Evolutionary conservation across 352 stramenopile species (phyloP), one percentile per base, ranked within the genome.

Genomic region (Globisporangium takayamanum): DNA sequence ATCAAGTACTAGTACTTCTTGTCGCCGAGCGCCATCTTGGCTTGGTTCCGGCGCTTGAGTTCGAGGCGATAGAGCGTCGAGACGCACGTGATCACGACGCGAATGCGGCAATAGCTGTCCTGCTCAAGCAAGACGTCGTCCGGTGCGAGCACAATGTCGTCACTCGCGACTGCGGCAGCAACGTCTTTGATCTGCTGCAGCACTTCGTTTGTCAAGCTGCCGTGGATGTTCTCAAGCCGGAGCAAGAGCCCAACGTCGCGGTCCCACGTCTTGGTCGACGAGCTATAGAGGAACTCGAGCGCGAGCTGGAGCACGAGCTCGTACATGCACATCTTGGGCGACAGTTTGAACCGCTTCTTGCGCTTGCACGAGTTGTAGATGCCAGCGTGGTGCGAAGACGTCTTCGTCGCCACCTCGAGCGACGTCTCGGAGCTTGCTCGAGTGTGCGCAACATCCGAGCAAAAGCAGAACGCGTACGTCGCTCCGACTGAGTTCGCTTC

Each of bases 1-100:
- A 87, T 65, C 5, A 88, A 62, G 1, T 54, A 50, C 52, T 69
- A 62, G 54, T 84, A 88, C 50, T 73, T 78, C 50, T 87, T 88
- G 20, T 84, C 73, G 15, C 73, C 71, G 5, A 77, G 20, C 5
- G 59, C 61, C 3, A 58, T 53, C 3, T 50, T 67, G 0, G 75
- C 63, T 20, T 73, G 65, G 41, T 55, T 66, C 50, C 78, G 66
- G 18, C 74, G 64, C 57, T 79, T 75, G 37, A 59, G 61, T 55
- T 88, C 78, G n/a, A 87, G 62, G 1, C 73, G 70, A 55, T 71
- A 88, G 30, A 88, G 57, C 33, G 64, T 64, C 20, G 74, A 74
- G 30, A 84, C 56, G 48, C 70, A 84, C 45, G 66, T 57, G 30
- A 84, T 59, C 7, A 68, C 39, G 18, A 80, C 59, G 0, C 60